Base-by-base conservation (phyloP, 768 basidiomycete species). In the Ramaria sp. region DNA sequence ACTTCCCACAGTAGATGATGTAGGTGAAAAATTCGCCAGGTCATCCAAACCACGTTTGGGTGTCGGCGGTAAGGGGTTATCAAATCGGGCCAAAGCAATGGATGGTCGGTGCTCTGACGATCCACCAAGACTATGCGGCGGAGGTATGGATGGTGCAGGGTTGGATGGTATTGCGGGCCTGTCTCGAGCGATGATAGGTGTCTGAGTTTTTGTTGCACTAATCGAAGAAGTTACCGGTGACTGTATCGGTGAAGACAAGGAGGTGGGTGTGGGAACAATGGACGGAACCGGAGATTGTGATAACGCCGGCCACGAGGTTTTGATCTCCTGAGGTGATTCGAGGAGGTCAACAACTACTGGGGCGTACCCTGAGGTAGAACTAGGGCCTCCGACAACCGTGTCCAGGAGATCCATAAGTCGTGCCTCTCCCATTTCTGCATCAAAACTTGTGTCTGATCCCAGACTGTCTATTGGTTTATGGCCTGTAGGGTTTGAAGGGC, bases 21-120 rank as follows among this genome's bases (percentile, higher is more conserved):
- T 67, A 3, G 69, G 66, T 50, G 67, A 57, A 60, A 78, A 76
- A 37, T 78, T 78, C 5, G 75, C 69, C 60, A 82, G 85, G 47
- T 81, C 78, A 53, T 72, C 71, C 37, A 70, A 64, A 0, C 75
- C 71, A 39, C 58, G 61, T 15, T 57, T 62, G 24, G 63, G 48
- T 34, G 48, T 50, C 16, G 48, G 48, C 6, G 48, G 48, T n/a
- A 50, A 36, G 3, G 48, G 48, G 48, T 37, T 50, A 22, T 50
- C 27, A 22, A 15, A 32, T 25, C 45, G 45, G 28, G 16, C 28
- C 4, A 27, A 30, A 30, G 25, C 15, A 5, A 16, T 47, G 42
- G 24, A 44, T 18, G 45, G 15, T 34, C 13, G 32, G 2, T 22
- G 6, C 27, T 24, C 7, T 47, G 45, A 47, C 16, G 39, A 7